Base-by-base conservation (phyloP, 2,329 filamentous ascomycete species). In the Pseudogymnoascus sp. region DNA sequence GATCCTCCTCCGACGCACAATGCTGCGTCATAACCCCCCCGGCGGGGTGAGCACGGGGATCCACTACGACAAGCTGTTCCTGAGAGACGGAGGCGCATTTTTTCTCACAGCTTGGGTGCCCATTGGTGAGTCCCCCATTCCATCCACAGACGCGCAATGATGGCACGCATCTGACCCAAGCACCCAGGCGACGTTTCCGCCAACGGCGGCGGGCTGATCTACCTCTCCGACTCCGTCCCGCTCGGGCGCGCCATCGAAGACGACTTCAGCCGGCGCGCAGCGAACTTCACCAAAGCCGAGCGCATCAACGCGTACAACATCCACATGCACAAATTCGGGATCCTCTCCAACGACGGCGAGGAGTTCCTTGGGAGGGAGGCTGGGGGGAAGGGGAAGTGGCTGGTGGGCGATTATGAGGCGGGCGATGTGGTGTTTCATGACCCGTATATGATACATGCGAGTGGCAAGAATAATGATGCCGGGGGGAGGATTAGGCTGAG, bases 1-100 rank as follows among this genome's bases (percentile, higher is more conserved):
- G 49, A 81, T 79, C 0, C 68, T 83, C 7, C 71, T 81, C 14
- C 72, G 72, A 26, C 71, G 79, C 37, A 78, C 77, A 3, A 65
- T 82, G 21, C 66, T 82, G 59, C 72, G 80, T 26, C 80, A 80
- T 63, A 81, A 81, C 62, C 77, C 78, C 0, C 80, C 80, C 1
- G 76, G 77, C 0, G 78, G 77, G 12, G 79, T 80, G 64, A 77
- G 79, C 0, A 82, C 81, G 63, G 79, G 78, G 0, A 78, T 82
- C 5, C 80, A 82, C 63, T 82, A 82, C 65, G 80, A 82, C 67
- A 79, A 82, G 69, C 81, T 82, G 26, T 82, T 81, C 66, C 65
- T 82, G 37, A 68, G 79, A 7, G 67, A 80, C 67, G 80, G 79
- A 0, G 78, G 79, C 61, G 74, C 76, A 3, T 80, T 78, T 0